Evolutionary conservation across 2,329 filamentous ascomycete species (phyloP).

Genomic region (Aspergillus ibericus): DNA sequence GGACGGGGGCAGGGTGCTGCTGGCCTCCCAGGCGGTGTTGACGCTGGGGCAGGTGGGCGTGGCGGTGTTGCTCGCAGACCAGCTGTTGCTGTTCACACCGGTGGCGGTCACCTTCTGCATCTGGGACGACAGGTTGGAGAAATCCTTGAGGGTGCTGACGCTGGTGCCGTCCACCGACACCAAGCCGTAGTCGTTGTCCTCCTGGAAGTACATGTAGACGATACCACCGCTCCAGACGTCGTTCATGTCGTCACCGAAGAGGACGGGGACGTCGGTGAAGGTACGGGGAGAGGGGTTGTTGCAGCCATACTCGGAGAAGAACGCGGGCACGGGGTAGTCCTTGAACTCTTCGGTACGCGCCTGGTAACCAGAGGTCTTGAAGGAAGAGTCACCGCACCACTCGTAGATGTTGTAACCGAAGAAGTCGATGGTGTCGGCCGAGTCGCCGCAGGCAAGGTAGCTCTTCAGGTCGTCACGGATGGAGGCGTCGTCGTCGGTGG

Average conservation of each 20-base stretch:
- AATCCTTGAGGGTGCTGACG: constrained; percentile 72
- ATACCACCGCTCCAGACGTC: constrained; percentile 91
- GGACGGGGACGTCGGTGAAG: constrained; percentile 80
- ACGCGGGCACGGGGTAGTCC: constrained; percentile 88
- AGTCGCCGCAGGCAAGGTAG: constrained; percentile 88
- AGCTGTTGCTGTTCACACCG: constrained; percentile 64
- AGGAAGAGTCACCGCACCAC: constrained; percentile 88
- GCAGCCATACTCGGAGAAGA: constrained; percentile 99
- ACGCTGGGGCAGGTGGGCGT: constrained; percentile 69
- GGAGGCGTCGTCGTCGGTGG: constrained; percentile 84
- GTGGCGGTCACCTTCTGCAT: constrained; percentile 68
- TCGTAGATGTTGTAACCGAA: constrained; percentile 99
- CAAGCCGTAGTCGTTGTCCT: constrained; percentile 76
- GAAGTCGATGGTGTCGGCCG: constrained; percentile 77
- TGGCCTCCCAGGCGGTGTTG: constrained; percentile 66
- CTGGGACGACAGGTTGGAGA: constrained; percentile 67
- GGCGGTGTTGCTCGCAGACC: constrained; percentile 71
- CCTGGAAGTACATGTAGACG: constrained; percentile 98
- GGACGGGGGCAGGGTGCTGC: constrained; percentile 70
- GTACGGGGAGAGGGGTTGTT: constrained; percentile 70
- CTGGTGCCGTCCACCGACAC: constrained; percentile 63
- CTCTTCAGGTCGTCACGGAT: constrained; percentile 80
- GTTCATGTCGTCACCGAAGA: constrained; percentile 81
- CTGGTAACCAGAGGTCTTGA: constrained; percentile 74
- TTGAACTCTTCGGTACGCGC: constrained; percentile 82